phyloP scores from a whole-genome alignment of 345 rosid genomes.

The Erodium maritimum region DNA sequence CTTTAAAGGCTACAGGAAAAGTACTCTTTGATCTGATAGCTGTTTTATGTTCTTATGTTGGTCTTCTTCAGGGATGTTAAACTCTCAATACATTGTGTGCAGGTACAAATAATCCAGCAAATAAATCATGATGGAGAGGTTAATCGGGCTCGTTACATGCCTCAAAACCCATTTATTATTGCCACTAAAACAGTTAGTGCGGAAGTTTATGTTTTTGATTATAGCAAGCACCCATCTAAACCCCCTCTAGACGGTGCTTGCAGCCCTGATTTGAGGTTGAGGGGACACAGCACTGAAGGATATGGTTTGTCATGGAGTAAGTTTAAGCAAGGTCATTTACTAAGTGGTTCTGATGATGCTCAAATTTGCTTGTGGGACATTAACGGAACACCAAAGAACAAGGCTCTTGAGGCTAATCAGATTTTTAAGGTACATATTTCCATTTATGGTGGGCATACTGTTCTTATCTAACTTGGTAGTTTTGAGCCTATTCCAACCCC shows the following conservation, averaged over 20 bases:
- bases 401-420: conserved; percentile 71
- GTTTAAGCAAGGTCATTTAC: conserved; percentile 83
- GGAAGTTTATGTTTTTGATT: conserved; percentile 90
- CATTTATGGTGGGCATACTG: background rate
- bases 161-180: conserved; percentile 77
- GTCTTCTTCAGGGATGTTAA: background rate
- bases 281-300: conserved; percentile 94
- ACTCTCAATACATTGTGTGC: background rate
- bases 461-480: background rate
- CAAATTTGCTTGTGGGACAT: conserved; percentile 98
- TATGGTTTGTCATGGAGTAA: conserved; percentile 97
- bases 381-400: conserved; percentile 65
- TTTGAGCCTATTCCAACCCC: background rate
- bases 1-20: background rate
- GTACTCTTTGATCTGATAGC: background rate
- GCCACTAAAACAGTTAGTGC: conserved; percentile 96
- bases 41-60: background rate
- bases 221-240: conserved; percentile 86
- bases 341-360: conserved; percentile 97
- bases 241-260: conserved; percentile 90
- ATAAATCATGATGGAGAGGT: conserved; percentile 97
- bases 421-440: conserved; percentile 48
- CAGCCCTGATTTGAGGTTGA: conserved; percentile 74
- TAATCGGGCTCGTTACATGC: conserved; percentile 96
- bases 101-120: conserved; percentile 97